Percentiles rank a stretch among this genome's conserved stretches.
Conservation (phyloP, 306 rosid genomes). For the Begonia masoniana region DNA sequence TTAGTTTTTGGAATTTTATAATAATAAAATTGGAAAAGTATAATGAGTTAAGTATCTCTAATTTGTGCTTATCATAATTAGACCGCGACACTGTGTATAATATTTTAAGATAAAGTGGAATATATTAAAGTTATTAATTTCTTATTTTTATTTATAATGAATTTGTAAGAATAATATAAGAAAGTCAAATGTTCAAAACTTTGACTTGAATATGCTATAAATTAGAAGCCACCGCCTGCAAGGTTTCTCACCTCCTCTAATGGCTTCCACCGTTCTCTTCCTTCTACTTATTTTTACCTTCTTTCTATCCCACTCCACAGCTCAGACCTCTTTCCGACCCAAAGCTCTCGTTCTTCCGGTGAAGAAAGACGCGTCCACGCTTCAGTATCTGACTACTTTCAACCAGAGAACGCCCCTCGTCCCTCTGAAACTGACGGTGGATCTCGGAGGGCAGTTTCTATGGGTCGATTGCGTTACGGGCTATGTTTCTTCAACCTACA, state of each 20-base stretch:
- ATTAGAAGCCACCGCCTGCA: no score
- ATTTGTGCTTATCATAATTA: no score
- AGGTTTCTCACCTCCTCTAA: background rate
- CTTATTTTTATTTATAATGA: no score
- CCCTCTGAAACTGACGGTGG: constrained; percentile 41
- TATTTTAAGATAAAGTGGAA: no score
- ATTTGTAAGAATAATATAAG: no score
- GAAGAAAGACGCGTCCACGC: constrained; percentile 22
- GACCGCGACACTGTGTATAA: no score
- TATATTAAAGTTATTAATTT: no score
- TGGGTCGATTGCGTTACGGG: constrained; percentile 40
- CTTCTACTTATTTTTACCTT: constrained; percentile 7
- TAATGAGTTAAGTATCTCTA: no score
- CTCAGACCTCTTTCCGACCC: constrained; percentile 36
- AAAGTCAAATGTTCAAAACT: no score
- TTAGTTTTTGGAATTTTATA: no score
- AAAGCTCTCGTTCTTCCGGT: constrained; percentile 43
- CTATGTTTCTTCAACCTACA: constrained; percentile 37
- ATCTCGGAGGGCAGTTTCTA: constrained; percentile 43
- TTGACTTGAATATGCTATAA: no score
- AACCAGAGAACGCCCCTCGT: constrained; percentile 49
- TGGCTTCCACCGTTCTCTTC: constrained; percentile 17
- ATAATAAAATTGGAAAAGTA: no score
- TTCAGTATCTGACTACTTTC: constrained; percentile 23
- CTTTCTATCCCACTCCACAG: constrained; percentile 13